Evolutionary conservation across 768 basidiomycete genomes (phyloP).

Genomic region (Russula lepida): DNA sequence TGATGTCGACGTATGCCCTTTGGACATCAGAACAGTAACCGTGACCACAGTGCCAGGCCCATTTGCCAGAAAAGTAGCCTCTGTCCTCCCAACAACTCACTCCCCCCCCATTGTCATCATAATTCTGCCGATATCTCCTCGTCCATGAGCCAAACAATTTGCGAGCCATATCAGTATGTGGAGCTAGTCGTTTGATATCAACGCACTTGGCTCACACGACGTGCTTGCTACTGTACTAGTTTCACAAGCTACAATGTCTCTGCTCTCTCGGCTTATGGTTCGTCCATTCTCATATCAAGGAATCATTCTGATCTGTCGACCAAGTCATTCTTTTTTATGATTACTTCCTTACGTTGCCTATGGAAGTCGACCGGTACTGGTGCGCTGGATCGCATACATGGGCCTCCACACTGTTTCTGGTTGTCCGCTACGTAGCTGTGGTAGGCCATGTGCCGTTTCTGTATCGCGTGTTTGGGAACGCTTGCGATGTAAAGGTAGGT

Average conservation of each 20-base stretch:
- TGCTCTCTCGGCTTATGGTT: background rate
- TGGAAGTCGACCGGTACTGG: slow-evolving; percentile 42
- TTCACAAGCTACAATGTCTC: background rate
- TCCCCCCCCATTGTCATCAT: background rate
- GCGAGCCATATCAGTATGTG: background rate
- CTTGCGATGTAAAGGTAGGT: background rate
- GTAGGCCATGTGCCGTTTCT: slow-evolving; percentile 21
- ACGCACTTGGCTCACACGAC: background rate
- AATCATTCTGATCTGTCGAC: background rate
- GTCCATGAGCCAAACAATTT: background rate
- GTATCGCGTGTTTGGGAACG: background rate
- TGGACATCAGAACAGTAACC: background rate
- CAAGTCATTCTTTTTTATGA: slow-evolving; percentile 35
- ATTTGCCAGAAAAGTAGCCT: background rate
- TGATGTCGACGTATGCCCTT: background rate
- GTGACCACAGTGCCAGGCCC: background rate
- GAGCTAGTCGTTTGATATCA: too few relatives aligned
- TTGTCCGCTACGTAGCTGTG: slow-evolving; percentile 23
- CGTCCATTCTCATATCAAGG: background rate
- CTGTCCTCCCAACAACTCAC: background rate
- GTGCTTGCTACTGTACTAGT: background rate
- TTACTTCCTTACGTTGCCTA: slow-evolving; percentile 36
- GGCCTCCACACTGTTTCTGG: slow-evolving; percentile 20
- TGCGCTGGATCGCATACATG: slow-evolving; percentile 6
- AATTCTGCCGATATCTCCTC: background rate